Percentiles rank a stretch among this genome's conserved stretches.
These are phyloP conservation scores for Melastoma malabathricum DNA, from an alignment of 345 rosid genomes.

Conservation along the genomic window DNA sequence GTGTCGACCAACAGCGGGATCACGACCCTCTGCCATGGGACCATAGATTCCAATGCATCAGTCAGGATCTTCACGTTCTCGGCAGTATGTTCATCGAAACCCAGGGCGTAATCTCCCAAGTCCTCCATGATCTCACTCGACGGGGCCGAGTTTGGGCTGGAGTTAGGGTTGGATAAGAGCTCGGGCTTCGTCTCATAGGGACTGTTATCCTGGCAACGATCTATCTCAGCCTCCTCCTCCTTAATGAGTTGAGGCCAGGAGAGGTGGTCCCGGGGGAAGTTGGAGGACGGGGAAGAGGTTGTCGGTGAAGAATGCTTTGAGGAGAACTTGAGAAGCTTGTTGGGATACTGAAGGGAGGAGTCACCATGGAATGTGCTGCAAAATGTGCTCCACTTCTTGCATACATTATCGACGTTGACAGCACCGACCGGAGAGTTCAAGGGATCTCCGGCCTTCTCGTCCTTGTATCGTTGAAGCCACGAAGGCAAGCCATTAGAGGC, in stretches of 20 bases:
- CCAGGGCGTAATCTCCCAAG: constrained; percentile 18
- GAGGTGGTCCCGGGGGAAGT: constrained; percentile 8
- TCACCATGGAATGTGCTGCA: constrained; percentile 14
- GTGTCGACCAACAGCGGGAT: constrained; percentile 32
- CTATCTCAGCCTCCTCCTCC: neutral
- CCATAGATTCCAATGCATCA: constrained; percentile 37
- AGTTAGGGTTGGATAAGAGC: constrained; percentile 38
- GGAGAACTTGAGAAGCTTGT: constrained; percentile 23
- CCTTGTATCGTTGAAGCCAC: constrained; percentile 52
- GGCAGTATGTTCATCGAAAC: constrained; percentile 30
- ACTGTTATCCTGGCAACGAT: neutral
- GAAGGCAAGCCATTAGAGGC: constrained; percentile 36
- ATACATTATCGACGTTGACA: constrained; percentile 15
- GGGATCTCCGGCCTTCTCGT: constrained; percentile 20
- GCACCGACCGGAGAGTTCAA: constrained; percentile 21
- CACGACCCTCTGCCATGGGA: constrained; percentile 37
- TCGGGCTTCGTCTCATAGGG: constrained; percentile 7
- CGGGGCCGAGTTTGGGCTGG: constrained; percentile 73
- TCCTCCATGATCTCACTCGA: constrained; percentile 48
- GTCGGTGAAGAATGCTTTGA: constrained; percentile 33
- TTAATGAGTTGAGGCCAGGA: constrained; percentile 33
- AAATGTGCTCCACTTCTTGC: constrained; percentile 33
- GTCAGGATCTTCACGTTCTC: constrained; percentile 36
- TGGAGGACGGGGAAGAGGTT: constrained; percentile 22
- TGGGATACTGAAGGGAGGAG: constrained; percentile 3